These are phyloP conservation scores for Neurospora crassa DNA, from an alignment of 2,329 filamentous ascomycete genomes.

Conservation along the genomic window DNA sequence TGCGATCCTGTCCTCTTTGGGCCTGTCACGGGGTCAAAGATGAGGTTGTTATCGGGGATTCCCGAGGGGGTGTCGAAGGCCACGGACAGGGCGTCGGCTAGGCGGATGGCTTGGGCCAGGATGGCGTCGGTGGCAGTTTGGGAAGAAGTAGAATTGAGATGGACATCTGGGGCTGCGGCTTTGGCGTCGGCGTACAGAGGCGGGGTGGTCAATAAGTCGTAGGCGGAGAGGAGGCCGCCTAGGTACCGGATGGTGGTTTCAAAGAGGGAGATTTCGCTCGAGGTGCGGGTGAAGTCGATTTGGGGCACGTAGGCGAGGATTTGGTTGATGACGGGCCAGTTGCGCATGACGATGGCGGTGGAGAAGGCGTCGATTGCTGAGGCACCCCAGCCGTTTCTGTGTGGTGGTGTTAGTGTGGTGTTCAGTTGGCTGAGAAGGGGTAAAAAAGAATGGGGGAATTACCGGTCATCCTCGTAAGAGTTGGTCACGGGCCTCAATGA, in stretches of 20 bases:
- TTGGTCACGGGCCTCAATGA: constrained; percentile 63
- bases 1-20: constrained; percentile 36
- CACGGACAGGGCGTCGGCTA: constrained; percentile 66
- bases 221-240: constrained; percentile 65
- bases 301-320: constrained; percentile 62
- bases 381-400: constrained; percentile 78
- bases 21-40: constrained; percentile 36
- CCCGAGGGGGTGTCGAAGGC: constrained; percentile 71
- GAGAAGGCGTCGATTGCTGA: constrained; percentile 72
- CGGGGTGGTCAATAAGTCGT: constrained; percentile 64
- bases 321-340: constrained; percentile 54
- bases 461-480: constrained; percentile 59
- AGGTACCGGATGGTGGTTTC: constrained; percentile 88
- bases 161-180: constrained; percentile 9
- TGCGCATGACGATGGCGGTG: constrained; percentile 70
- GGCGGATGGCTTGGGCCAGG: constrained; percentile 54
- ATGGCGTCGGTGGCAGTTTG: constrained; percentile 38
- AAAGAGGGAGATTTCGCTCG: constrained; percentile 62
- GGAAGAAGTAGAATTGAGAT: too few species aligned
- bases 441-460: constrained; percentile 22
- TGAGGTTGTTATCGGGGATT: constrained; percentile 61
- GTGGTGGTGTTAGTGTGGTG: neutral
- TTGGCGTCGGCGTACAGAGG: constrained; percentile 33
- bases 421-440: neutral
- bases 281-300: constrained; percentile 60